Evolutionary conservation across 108 stramenopile genomes (phyloP).

Genomic region (Cyclostephanos invisitatus): DNA sequence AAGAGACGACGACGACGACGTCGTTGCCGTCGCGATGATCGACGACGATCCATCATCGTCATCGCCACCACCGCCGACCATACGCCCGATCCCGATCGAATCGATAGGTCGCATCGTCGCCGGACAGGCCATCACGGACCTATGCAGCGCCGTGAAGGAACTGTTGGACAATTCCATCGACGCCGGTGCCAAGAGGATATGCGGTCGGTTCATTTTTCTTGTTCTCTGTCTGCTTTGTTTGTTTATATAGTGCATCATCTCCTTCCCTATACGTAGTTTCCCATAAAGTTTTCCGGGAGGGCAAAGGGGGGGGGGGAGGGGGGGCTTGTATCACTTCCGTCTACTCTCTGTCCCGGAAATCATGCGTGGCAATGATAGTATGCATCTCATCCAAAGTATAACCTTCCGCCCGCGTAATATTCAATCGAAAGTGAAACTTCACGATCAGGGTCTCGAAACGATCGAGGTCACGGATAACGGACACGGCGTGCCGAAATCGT

Average conservation of each 20-base stretch:
- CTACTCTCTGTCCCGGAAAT: too few relatives aligned
- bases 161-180: conserved; percentile 91
- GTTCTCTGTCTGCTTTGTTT: conserved; percentile 4
- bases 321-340: too few relatives aligned
- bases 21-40: too few relatives aligned
- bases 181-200: conserved; percentile 70
- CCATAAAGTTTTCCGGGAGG: too few relatives aligned
- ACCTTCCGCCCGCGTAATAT: too few relatives aligned
- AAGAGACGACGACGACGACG: too few relatives aligned
- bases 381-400: too few relatives aligned
- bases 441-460: conserved; percentile 76
- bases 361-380: too few relatives aligned
- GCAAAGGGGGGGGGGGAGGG: too few relatives aligned
- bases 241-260: too few relatives aligned
- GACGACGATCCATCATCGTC: too few relatives aligned
- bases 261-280: too few relatives aligned
- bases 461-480: conserved; percentile 91
- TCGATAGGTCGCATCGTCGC: conserved; percentile 76
- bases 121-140: conserved; percentile 86
- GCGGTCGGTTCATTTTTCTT: conserved; percentile 55
- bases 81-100: conserved; percentile 46
- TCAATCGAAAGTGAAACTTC: conserved; percentile 59
- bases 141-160: conserved; percentile 87
- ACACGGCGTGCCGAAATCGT: conserved; percentile 64
- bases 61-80: conserved; percentile 4